Conservation (phyloP, 2,329 filamentous ascomycete species). For the Fusarium sp. region DNA sequence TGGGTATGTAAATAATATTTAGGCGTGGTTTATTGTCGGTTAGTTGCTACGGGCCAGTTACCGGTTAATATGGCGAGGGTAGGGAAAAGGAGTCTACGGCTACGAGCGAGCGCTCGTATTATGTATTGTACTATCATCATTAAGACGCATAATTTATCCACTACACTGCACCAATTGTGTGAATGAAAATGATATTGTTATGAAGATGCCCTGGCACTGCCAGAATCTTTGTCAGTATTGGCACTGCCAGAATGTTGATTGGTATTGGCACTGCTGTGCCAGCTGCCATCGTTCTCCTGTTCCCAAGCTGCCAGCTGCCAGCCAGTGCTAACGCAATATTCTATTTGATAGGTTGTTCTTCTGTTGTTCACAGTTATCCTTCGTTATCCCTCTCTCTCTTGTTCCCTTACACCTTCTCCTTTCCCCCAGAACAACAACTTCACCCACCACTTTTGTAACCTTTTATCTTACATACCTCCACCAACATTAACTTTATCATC, state of each 20-base stretch:
- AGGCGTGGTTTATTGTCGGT: constrained; percentile 9
- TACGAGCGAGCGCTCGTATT: constrained; percentile 13
- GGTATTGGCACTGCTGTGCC: neutral
- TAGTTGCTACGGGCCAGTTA: neutral
- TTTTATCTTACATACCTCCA: neutral
- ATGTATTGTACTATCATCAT: constrained; percentile 14
- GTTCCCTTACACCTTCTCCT: neutral
- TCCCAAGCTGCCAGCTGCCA: neutral
- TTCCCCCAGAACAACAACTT: neutral
- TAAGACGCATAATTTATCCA: neutral
- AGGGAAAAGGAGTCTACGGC: constrained; percentile 26
- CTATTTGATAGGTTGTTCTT: neutral
- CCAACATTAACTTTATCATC: neutral
- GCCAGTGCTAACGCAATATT: constrained; percentile 1
- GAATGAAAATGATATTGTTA: neutral
- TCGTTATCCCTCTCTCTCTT: neutral
- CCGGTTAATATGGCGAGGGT: constrained; percentile 11
- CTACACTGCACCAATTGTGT: too few species aligned
- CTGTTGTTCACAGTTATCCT: neutral
- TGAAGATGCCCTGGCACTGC: neutral
- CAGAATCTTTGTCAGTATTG: too few species aligned
- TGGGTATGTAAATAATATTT: constrained; percentile 15
- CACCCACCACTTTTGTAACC: neutral
- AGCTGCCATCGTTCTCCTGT: neutral
- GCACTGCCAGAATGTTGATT: neutral